These are phyloP conservation scores for Russula compacta DNA, from an alignment of 768 basidiomycete genomes.

Conservation along the genomic window DNA sequence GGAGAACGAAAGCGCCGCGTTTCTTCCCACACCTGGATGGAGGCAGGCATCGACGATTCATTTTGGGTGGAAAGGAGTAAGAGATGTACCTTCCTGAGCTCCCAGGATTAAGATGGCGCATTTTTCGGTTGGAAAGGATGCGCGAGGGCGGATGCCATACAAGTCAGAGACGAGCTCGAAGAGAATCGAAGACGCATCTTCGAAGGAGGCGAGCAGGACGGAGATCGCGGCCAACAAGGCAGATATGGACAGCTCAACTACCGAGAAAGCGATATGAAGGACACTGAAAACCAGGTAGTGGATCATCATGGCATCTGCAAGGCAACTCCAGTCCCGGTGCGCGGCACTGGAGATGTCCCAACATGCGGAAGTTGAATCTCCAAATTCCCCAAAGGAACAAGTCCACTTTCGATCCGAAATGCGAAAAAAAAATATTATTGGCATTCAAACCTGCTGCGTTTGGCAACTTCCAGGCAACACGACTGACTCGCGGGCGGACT, in stretches of 20 bases:
- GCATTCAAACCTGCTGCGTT: no score
- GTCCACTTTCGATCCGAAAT: no score
- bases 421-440: no score
- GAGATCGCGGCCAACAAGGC: conserved; percentile 13
- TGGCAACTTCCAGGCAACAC: not conserved
- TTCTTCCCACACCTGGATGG: conserved; percentile 26
- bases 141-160: conserved; percentile 20
- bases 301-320: not conserved
- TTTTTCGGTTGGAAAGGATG: conserved; percentile 22
- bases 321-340: no score
- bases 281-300: not conserved
- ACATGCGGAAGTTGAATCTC: not conserved
- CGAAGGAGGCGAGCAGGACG: conserved; percentile 12
- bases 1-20: conserved; percentile 26
- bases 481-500: not conserved
- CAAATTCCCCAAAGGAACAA: not conserved
- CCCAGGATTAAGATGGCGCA: conserved; percentile 27
- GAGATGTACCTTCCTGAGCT: conserved; percentile 24
- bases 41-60: not conserved
- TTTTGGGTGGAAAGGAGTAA: not conserved
- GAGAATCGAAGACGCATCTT: conserved; percentile 3
- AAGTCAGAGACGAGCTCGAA: conserved; percentile 17
- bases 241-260: conserved; percentile 11
- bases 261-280: conserved; percentile 1
- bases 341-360: no score